phyloP scores from a whole-genome alignment of 2,329 filamentous ascomycete genomes.

The Cladosporium sp. region DNA sequence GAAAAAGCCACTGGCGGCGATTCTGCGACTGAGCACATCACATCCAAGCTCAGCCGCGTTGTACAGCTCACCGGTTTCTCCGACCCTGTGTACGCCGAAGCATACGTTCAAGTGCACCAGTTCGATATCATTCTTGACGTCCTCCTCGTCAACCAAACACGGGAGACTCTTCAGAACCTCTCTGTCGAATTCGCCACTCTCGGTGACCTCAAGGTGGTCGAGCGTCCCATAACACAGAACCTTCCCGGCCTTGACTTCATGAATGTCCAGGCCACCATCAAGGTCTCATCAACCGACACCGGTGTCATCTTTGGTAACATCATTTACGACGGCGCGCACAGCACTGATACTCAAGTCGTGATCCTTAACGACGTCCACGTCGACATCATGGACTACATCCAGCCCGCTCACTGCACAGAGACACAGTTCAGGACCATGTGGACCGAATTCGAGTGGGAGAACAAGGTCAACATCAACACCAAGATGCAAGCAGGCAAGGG shows the following conservation, averaged over 20 bases:
- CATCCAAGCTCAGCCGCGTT: conserved; percentile 90
- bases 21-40: conserved; percentile 74
- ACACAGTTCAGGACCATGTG: conserved; percentile 99
- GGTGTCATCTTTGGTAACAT: conserved; percentile 99
- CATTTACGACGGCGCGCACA: conserved; percentile 90
- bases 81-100: conserved; percentile 96
- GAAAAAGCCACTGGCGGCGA: conserved; percentile 94
- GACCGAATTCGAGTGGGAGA: conserved; percentile 99
- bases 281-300: conserved; percentile 95
- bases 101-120: conserved; percentile 97
- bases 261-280: conserved; percentile 97
- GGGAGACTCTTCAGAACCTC: conserved; percentile 91
- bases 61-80: conserved; percentile 98
- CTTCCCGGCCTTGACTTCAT: conserved; percentile 93
- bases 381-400: conserved; percentile 99
- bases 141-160: conserved; percentile 93
- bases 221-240: conserved; percentile 93
- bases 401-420: conserved; percentile 92
- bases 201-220: conserved; percentile 95
- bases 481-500: conserved; percentile 71
- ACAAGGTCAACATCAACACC: conserved; percentile 99
- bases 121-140: conserved; percentile 98
- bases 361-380: conserved; percentile 98
- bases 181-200: conserved; percentile 98
- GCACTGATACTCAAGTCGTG: conserved; percentile 90